A percentile compares a stretch with the other conserved stretches of the same genome.
These are phyloP conservation scores for Aspergillus alliaceus DNA, from an alignment of 2,329 filamentous ascomycete species.

Conservation along the genomic window DNA sequence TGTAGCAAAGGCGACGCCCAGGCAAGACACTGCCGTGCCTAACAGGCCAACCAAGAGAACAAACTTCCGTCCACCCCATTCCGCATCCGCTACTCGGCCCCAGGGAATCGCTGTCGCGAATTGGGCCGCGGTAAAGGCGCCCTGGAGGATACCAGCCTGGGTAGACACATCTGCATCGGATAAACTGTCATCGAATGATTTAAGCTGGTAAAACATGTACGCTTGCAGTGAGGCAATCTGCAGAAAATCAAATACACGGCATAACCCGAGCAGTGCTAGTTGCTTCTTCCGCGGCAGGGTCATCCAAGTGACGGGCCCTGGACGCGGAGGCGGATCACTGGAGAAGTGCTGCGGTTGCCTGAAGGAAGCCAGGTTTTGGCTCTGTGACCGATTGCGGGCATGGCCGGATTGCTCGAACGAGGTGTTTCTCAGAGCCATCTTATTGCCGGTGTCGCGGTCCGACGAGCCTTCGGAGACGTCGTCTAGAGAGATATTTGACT, in stretches of 20 bases:
- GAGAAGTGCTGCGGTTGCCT: constrained; percentile 22
- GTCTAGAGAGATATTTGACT: constrained; percentile 34
- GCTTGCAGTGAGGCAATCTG: constrained; percentile 48
- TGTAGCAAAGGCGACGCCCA: constrained; percentile 68
- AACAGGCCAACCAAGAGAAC: constrained; percentile 74
- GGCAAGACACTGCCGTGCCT: constrained; percentile 65
- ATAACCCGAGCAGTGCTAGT: constrained; percentile 37
- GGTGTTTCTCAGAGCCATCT: constrained; percentile 31
- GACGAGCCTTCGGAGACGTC: constrained; percentile 32
- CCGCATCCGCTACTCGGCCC: constrained; percentile 68
- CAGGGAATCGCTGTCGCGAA: constrained; percentile 79
- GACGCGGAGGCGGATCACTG: constrained; percentile 12
- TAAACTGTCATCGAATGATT: constrained; percentile 64
- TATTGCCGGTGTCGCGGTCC: constrained; percentile 23
- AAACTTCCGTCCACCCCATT: constrained; percentile 68
- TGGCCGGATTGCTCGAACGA: constrained; percentile 31
- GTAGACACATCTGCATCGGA: constrained; percentile 64
- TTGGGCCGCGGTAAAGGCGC: constrained; percentile 76
- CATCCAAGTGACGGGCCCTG: constrained; percentile 40
- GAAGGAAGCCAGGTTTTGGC: constrained; percentile 21
- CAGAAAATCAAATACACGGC: constrained; percentile 43
- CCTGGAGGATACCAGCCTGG: constrained; percentile 73
- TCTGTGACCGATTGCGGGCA: constrained; percentile 32
- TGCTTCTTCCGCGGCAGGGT: constrained; percentile 40
- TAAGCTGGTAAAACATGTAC: constrained; percentile 83